Evolutionary conservation across 805 yeast species (phyloP).

Genomic region (Wickerhamomyces tratensis): DNA sequence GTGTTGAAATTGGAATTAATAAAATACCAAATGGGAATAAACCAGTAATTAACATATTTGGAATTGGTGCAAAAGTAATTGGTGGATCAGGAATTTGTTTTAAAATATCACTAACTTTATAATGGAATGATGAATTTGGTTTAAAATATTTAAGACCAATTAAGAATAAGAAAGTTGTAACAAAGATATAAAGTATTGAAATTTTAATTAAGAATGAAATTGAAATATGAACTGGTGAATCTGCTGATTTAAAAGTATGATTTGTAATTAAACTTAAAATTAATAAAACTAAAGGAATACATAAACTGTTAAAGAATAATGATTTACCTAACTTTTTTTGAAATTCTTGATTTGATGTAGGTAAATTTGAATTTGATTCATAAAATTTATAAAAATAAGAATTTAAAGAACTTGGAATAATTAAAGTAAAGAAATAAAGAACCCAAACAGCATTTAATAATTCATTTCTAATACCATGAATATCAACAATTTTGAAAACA

Average conservation of each 20-base stretch:
- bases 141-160: constrained; percentile 6
- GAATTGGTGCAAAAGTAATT: constrained; percentile 15
- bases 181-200: constrained; percentile 4
- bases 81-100: constrained; percentile 16
- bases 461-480: constrained; percentile 7
- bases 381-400: constrained; percentile 12
- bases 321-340: constrained; percentile 2
- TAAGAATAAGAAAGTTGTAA: constrained; percentile 7
- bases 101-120: constrained; percentile 10
- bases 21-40: constrained; percentile 20
- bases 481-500: constrained; percentile 5
- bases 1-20: constrained; percentile 17
- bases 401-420: constrained; percentile 8
- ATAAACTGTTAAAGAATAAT: constrained; percentile 8
- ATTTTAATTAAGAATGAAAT: background rate
- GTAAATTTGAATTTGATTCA: constrained; percentile 2
- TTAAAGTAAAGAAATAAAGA: constrained; percentile 8
- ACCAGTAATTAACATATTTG: constrained; percentile 19
- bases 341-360: background rate
- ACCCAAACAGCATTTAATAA: constrained; percentile 1
- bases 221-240: constrained; percentile 15
- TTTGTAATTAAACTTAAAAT: constrained; percentile 7
- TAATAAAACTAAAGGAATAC: constrained; percentile 11
- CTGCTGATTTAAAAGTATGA: constrained; percentile 11
- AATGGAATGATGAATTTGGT: constrained; percentile 1